Evolutionary conservation across 2,329 filamentous ascomycete genomes (phyloP).

Genomic region (Colletotrichum cordylinicola): DNA sequence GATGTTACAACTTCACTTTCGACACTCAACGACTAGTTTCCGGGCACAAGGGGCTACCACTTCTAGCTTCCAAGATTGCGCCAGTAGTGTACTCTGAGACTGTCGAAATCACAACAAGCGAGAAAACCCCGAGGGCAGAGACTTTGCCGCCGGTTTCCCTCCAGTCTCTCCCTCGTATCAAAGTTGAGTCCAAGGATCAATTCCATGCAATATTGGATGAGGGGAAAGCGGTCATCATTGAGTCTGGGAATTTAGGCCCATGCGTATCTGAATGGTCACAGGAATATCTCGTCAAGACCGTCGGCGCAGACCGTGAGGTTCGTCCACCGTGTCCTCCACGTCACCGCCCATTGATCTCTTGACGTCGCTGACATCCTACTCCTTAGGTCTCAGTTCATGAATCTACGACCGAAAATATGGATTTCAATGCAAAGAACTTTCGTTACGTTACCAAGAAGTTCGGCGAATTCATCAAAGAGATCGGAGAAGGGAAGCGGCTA

Average conservation of each 20-base stretch:
- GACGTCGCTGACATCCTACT: not conserved
- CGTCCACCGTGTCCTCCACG: not conserved
- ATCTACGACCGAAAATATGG: slow-evolving; percentile 70
- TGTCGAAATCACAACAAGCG: slow-evolving; percentile 6
- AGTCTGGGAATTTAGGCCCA: slow-evolving; percentile 53
- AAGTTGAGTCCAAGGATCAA: slow-evolving; percentile 55
- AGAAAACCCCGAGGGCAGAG: slow-evolving; percentile 21
- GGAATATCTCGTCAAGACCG: slow-evolving; percentile 67
- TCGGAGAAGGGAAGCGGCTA: slow-evolving; percentile 63
- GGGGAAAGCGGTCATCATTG: slow-evolving; percentile 69
- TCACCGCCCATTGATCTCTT: not conserved
- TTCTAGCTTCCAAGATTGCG: not conserved
- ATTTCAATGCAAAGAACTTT: slow-evolving; percentile 86
- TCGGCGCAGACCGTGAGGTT: slow-evolving; percentile 68
- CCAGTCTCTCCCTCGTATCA: slow-evolving; percentile 53
- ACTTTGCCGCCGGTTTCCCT: not conserved
- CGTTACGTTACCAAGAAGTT: slow-evolving; percentile 74
- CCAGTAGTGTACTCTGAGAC: not conserved
- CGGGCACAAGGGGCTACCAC: not conserved
- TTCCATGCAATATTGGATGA: slow-evolving; percentile 66
- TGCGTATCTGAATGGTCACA: slow-evolving; percentile 73
- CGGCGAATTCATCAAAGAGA: slow-evolving; percentile 67
- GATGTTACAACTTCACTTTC: slow-evolving; percentile 51
- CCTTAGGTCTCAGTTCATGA: slow-evolving; percentile 77
- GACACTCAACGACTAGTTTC: not conserved